Conservation (phyloP, 2,329 filamentous ascomycete genomes). For the Lecanicillium sp. region DNA sequence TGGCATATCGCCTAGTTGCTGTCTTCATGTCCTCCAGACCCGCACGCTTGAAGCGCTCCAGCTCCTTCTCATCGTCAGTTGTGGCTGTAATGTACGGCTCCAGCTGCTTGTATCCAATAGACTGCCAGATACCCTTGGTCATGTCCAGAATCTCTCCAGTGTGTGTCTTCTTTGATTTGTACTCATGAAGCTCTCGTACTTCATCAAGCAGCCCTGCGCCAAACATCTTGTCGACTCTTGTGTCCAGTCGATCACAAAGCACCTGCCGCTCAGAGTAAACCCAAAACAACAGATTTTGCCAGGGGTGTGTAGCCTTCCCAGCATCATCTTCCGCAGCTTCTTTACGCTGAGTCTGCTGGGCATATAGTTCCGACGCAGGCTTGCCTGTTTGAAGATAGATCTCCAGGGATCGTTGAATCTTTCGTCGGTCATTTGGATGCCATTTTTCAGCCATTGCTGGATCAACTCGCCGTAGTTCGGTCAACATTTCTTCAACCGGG, state of each 20-base stretch:
- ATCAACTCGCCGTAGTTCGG: slow-evolving; percentile 70
- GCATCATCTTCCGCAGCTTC: slow-evolving; percentile 16
- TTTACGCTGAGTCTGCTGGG: slow-evolving; percentile 54
- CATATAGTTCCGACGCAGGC: slow-evolving; percentile 78
- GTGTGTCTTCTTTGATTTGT: slow-evolving; percentile 24
- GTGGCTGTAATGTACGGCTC: slow-evolving; percentile 56
- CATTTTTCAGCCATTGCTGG: slow-evolving; percentile 82
- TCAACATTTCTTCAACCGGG: slow-evolving; percentile 62
- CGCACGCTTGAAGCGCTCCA: slow-evolving; percentile 45
- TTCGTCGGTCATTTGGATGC: slow-evolving; percentile 89
- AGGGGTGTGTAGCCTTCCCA: slow-evolving; percentile 19
- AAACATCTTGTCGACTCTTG: slow-evolving; percentile 79
- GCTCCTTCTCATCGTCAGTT: slow-evolving; percentile 24
- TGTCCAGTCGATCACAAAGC: slow-evolving; percentile 63
- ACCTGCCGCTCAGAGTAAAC: slow-evolving; percentile 64
- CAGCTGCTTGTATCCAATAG: slow-evolving; percentile 93
- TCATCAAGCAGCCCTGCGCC: slow-evolving; percentile 42
- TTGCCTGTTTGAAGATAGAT: slow-evolving; percentile 80
- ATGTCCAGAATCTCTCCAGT: slow-evolving; percentile 54
- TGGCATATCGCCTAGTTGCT: slow-evolving; percentile 82
- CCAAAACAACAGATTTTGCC: slow-evolving; percentile 72
- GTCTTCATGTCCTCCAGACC: slow-evolving; percentile 71
- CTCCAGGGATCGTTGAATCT: slow-evolving; percentile 82
- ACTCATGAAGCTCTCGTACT: slow-evolving; percentile 34
- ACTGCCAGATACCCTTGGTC: slow-evolving; percentile 86